These are phyloP conservation scores for Ogataea zsoltii DNA, from an alignment of 805 yeast species.

Conservation along the genomic window DNA sequence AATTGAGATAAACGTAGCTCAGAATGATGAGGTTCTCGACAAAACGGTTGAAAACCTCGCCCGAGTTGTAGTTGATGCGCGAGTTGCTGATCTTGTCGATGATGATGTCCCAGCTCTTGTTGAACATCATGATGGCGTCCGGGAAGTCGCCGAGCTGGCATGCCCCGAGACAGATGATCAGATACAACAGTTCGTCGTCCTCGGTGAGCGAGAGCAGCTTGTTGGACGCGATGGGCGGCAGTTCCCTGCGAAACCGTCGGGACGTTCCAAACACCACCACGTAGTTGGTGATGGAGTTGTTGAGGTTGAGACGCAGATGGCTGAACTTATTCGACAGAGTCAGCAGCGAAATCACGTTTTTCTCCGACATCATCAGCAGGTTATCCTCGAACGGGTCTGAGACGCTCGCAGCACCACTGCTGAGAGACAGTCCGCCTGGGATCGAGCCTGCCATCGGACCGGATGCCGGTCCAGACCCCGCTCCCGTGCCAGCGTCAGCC, in stretches of 20 bases:
- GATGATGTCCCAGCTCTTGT: slow-evolving; percentile 44
- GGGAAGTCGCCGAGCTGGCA: slow-evolving; percentile 35
- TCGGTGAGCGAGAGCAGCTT: slow-evolving; percentile 28
- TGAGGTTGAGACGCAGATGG: slow-evolving; percentile 22
- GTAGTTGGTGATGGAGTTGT: slow-evolving; percentile 29
- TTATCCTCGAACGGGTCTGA: slow-evolving; percentile 13
- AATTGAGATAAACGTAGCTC: slow-evolving; percentile 42
- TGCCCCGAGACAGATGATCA: slow-evolving; percentile 48
- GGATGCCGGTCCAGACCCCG: background rate
- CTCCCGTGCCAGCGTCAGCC: background rate
- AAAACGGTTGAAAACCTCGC: slow-evolving; percentile 36
- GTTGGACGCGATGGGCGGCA: slow-evolving; percentile 23
- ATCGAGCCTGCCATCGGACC: background rate
- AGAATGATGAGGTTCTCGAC: slow-evolving; percentile 48
- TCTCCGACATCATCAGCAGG: slow-evolving; percentile 20
- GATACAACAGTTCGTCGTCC: slow-evolving; percentile 43
- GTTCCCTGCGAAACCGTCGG: slow-evolving; percentile 18
- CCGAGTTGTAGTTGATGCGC: slow-evolving; percentile 32
- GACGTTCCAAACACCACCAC: slow-evolving; percentile 25
- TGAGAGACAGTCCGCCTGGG: background rate
- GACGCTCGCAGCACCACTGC: slow-evolving; percentile 3
- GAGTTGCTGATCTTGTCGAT: slow-evolving; percentile 32
- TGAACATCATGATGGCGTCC: slow-evolving; percentile 40
- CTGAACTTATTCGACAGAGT: slow-evolving; percentile 34
- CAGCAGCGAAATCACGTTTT: slow-evolving; percentile 34